Conservation (phyloP, 1,284 basidiomycete genomes). For the Ceratobasidium theobromae region DNA sequence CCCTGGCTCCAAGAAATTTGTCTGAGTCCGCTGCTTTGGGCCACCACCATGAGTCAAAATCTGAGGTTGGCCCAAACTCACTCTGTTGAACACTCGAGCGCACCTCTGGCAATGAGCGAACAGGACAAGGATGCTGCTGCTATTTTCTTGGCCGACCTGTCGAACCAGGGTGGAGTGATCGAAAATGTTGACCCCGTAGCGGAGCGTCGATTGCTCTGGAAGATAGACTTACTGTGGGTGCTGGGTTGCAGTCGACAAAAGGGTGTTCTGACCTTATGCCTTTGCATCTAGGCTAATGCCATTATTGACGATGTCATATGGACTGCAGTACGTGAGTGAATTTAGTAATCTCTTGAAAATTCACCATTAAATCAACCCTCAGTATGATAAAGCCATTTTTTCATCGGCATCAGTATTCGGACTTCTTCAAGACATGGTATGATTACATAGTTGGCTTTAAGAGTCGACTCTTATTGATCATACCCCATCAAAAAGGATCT, state of each 20-base stretch:
- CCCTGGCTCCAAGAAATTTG: not conserved
- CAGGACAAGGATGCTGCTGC: constrained; percentile 30
- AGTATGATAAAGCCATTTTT: constrained; percentile 52
- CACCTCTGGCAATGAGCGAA: not conserved
- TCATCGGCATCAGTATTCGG: constrained; percentile 52
- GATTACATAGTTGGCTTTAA: not conserved
- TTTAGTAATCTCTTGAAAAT: too few relatives aligned
- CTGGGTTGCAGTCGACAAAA: not conserved
- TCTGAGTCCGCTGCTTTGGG: not conserved
- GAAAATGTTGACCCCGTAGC: constrained; percentile 35
- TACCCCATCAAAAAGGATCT: constrained; percentile 13
- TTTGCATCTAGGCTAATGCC: constrained; percentile 42
- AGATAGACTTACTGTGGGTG: constrained; percentile 41
- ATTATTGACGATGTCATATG: constrained; percentile 48
- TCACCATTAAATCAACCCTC: constrained; percentile 24
- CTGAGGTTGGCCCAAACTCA: constrained; percentile 1
- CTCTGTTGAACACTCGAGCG: not conserved
- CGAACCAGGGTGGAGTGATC: not conserved
- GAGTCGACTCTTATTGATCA: not conserved
- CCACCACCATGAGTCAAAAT: constrained; percentile 13
- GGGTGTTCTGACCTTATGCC: not conserved
- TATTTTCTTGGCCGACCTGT: constrained; percentile 13
- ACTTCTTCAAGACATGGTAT: constrained; percentile 39
- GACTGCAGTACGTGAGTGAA: constrained; percentile 47
- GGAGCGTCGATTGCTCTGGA: constrained; percentile 39